Conservation (phyloP, 2,329 filamentous ascomycete genomes). For the Chrysoporthe austroafricana region DNA sequence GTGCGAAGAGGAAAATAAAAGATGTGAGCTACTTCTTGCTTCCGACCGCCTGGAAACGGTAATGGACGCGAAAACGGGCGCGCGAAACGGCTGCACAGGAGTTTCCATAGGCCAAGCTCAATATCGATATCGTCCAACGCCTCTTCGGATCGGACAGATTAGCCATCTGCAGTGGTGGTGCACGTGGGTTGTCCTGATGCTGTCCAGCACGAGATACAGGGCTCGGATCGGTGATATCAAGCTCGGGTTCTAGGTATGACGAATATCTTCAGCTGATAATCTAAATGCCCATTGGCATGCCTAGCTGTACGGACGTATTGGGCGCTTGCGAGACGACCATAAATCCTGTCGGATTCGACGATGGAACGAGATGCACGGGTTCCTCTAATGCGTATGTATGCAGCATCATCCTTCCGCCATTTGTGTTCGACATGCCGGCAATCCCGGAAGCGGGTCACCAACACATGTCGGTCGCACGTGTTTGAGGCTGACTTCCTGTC, state of each 20-base stretch:
- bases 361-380: background rate
- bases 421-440: background rate
- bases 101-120: background rate
- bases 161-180: background rate
- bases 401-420: constrained; percentile 7
- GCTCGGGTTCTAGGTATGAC: background rate
- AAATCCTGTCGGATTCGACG: background rate
- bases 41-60: background rate
- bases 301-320: background rate
- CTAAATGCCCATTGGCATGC: background rate
- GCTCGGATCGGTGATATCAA: background rate
- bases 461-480: background rate
- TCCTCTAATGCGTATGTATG: background rate
- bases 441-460: background rate
- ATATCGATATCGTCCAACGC: background rate
- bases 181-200: background rate
- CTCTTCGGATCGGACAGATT: background rate
- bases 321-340: background rate
- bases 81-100: background rate
- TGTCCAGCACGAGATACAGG: background rate
- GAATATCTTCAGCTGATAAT: background rate
- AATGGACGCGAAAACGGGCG: background rate
- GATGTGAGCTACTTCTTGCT: background rate
- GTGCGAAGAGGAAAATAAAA: background rate
- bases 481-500: background rate